Base-by-base conservation (phyloP, 2,329 filamentous ascomycete genomes). In the Diplodia mutila region DNA sequence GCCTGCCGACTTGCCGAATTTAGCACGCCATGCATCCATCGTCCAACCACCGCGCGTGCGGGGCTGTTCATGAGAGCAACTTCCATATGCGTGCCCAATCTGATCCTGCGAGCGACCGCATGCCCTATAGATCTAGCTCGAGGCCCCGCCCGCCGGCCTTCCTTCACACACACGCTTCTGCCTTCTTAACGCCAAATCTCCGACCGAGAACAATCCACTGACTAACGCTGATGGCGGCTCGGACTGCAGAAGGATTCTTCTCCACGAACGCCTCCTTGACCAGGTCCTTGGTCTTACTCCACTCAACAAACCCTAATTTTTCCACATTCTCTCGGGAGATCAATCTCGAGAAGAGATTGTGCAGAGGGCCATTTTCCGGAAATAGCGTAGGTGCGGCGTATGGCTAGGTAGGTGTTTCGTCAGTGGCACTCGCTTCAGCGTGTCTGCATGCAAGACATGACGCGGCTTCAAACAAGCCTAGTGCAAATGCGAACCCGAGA, bases 311-410 rank as follows among this genome's bases (percentile, higher is more conserved):
- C 1, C 76, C 75, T 42, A 78, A 49, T 2, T 65, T 46, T 12
- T 75, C 72, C 27, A 78, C 73, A 29, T 73, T 75, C 23, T 74
- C 71, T 8, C 69, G 70, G 3, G 72, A 75, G 11, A 80, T 71
- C 46, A 78, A 69, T 7, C 68, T 65, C 21, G 71, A 67, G 8
- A 79, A 71, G 3, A 78, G 67, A 39, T 73, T 70, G 63, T 85
- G 78, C 32, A 87, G 66, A 0, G 82, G 81, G 0, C 85, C 84
- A 34, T 77, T 76, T 0, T 73, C 71, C 1, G 76, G 76, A 70
- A 79, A 86, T 25, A 70, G 74, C 0, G 76, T 75, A 0, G 84
- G 85, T 1, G 82, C 84, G n/a, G 79, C 72, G 69, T 82, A 86
- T 0, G 83, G 79, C 53, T 74, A 23, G 65, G 25, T 49, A 49